A percentile compares a stretch with the other conserved stretches of the same genome.
Evolutionary conservation across 1,139 yeast genomes (phyloP).

Genomic region (Hemisphaericaspora lyxosophila): DNA sequence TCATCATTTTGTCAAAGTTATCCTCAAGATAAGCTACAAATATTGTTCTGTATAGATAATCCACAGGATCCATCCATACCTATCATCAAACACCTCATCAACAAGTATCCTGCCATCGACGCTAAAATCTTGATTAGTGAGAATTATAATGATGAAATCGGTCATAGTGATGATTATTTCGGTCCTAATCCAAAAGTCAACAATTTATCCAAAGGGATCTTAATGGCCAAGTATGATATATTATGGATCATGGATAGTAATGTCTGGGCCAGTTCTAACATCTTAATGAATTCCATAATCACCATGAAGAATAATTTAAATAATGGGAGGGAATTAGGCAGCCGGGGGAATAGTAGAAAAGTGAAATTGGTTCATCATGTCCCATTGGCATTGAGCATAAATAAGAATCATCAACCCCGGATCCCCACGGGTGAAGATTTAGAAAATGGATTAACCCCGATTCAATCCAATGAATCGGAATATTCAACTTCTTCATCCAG

Average conservation of each 20-base stretch:
- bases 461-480: slow-evolving; percentile 13
- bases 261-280: slow-evolving; percentile 72
- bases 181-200: slow-evolving; percentile 93
- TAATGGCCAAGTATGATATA: slow-evolving; percentile 65
- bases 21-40: slow-evolving; percentile 58
- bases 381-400: slow-evolving; percentile 58
- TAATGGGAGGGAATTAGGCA: slow-evolving; percentile 38
- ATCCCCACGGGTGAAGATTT: slow-evolving; percentile 13
- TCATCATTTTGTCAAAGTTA: slow-evolving; percentile 70
- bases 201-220: slow-evolving; percentile 77
- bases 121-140: slow-evolving; percentile 56
- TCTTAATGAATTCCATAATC: slow-evolving; percentile 64
- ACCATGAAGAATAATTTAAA: slow-evolving; percentile 50
- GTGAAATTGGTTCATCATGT: slow-evolving; percentile 79
- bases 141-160: slow-evolving; percentile 25
- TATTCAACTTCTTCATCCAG: slow-evolving; percentile 1
- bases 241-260: slow-evolving; percentile 90
- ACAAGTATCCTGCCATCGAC: slow-evolving; percentile 57
- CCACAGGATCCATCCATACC: slow-evolving; percentile 64
- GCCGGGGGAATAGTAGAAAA: slow-evolving; percentile 26
- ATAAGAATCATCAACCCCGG: slow-evolving; percentile 6
- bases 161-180: slow-evolving; percentile 42
- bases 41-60: slow-evolving; percentile 73
- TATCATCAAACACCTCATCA: slow-evolving; percentile 50
- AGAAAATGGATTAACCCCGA: slow-evolving; percentile 23